phyloP scores from a whole-genome alignment of 2,329 filamentous ascomycete species.

The Pseudogymnoascus sp. region DNA sequence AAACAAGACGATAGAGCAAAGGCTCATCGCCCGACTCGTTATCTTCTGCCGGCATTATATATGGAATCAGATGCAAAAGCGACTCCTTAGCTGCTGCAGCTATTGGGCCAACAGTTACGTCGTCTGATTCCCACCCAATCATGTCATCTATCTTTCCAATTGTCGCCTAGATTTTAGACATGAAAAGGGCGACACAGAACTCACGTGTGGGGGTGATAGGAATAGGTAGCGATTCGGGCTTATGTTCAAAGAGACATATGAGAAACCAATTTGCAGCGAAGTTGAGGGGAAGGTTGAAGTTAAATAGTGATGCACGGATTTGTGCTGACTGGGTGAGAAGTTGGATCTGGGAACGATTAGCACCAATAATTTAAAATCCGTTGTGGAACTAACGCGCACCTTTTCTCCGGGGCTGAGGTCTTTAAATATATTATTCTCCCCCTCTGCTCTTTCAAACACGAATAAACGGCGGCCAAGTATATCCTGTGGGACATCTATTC shows the following conservation, averaged over 20 bases:
- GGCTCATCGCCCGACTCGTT: conserved; percentile 1
- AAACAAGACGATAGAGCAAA: conserved; percentile 26
- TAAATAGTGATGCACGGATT: not conserved
- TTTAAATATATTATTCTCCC: conserved; percentile 14
- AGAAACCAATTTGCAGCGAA: conserved; percentile 16
- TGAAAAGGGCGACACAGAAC: not conserved
- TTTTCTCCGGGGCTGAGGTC: not conserved
- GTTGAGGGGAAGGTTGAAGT: not conserved
- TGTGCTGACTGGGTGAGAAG: not conserved
- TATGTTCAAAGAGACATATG: conserved; percentile 22
- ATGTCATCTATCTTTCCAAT: conserved; percentile 19
- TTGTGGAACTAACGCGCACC: not conserved
- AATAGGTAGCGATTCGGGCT: conserved; percentile 17
- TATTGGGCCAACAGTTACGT: conserved; percentile 9
- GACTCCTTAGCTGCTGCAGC: conserved; percentile 21
- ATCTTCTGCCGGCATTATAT: conserved; percentile 13
- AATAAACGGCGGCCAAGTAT: not conserved
- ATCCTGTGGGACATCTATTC: conserved; percentile 7
- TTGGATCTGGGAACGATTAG: not conserved
- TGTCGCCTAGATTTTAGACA: conserved; percentile 24
- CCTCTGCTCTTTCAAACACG: conserved; percentile 10
- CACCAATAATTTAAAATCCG: not conserved
- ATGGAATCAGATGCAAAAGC: conserved; percentile 23
- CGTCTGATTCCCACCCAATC: conserved; percentile 21
- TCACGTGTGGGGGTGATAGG: conserved; percentile 24